Base-by-base conservation (phyloP, 495 filamentous ascomycete species). In the Penicillium odoratum region DNA sequence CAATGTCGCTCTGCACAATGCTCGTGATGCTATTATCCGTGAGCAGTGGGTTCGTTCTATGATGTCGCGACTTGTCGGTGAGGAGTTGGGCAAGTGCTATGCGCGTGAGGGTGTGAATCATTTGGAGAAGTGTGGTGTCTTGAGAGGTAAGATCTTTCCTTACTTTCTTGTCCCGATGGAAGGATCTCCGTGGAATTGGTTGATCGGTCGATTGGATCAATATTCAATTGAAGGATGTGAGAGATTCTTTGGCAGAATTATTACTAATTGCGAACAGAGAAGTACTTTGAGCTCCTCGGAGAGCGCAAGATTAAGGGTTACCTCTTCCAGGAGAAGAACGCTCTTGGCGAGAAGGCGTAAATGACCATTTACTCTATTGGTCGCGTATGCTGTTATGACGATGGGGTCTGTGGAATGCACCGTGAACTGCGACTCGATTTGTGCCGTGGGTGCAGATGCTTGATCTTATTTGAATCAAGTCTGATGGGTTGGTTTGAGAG, bases 11-110 rank as follows among this genome's bases (percentile, higher is more conserved):
- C 77, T 98, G 51, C 97, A 97, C 81, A 89, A 89, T 54, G 93
- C 95, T 57, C 94, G 96, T 65, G 94, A 98, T 66, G 87, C 93
- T 34, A 87, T 98, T 46, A 86, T 98, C 65, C 85, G 92, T 42
- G 94, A 98, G 76, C 94, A 98, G 77, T 98, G 95, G 95, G 92
- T 98, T 29, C 85, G 85, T 71, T 88, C 85, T 64, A 98, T 98
- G 94, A 98, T 97, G 94, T 90, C 91, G 18, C 81, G 94, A 57
- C 78, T 98, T 51, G 90, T 98, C 34, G 82, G 92, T 40, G 91
- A 98, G 75, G 95, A 98, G 78, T 73, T 98, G 76, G 85, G 90
- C 65, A 97, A 96, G 81, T 98, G 94, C 77, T 98, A 98, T 80
- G 83, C 84, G 67, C 82, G 88, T 56, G 93, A 98, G 76, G 94